phyloP scores from a whole-genome alignment of 306 rosid species.

The Cucumis melo region DNA sequence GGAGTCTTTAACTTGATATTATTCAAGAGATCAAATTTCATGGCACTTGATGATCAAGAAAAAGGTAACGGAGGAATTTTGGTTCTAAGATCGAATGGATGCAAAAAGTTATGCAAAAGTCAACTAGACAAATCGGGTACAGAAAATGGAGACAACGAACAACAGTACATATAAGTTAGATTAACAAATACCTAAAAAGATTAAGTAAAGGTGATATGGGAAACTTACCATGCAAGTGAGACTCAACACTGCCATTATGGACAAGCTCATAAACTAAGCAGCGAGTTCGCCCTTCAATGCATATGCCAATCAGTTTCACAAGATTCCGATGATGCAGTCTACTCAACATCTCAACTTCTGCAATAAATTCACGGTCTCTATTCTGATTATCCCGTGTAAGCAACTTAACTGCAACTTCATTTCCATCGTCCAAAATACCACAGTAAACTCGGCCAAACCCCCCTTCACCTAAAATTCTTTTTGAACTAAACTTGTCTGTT shows the following conservation, averaged over 20 bases:
- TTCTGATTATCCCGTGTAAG: slow-evolving; percentile 60
- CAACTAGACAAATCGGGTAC: not conserved
- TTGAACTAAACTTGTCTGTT: slow-evolving; percentile 62
- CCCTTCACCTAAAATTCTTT: slow-evolving; percentile 83
- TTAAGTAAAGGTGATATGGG: slow-evolving; percentile 1
- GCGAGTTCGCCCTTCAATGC: slow-evolving; percentile 66
- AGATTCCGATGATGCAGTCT: slow-evolving; percentile 97
- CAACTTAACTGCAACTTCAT: slow-evolving; percentile 82
- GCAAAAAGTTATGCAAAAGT: not conserved
- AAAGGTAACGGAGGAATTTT: not conserved
- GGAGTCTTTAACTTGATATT: not conserved
- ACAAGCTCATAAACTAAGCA: slow-evolving; percentile 89
- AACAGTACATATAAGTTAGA: not conserved
- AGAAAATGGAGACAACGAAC: not conserved
- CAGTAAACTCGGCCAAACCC: slow-evolving; percentile 89
- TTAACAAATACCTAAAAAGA: not conserved
- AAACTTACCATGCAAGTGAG: slow-evolving; percentile 84
- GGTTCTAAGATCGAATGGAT: not conserved
- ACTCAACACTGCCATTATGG: slow-evolving; percentile 89
- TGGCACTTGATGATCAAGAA: not conserved
- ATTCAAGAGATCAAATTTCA: not conserved
- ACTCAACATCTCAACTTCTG: slow-evolving; percentile 87
- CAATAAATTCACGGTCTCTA: slow-evolving; percentile 72
- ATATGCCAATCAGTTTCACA: slow-evolving; percentile 86
- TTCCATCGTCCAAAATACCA: slow-evolving; percentile 72